Base-by-base conservation (phyloP, 176 grass and related monocot species). In the Cenchrus americanus region DNA sequence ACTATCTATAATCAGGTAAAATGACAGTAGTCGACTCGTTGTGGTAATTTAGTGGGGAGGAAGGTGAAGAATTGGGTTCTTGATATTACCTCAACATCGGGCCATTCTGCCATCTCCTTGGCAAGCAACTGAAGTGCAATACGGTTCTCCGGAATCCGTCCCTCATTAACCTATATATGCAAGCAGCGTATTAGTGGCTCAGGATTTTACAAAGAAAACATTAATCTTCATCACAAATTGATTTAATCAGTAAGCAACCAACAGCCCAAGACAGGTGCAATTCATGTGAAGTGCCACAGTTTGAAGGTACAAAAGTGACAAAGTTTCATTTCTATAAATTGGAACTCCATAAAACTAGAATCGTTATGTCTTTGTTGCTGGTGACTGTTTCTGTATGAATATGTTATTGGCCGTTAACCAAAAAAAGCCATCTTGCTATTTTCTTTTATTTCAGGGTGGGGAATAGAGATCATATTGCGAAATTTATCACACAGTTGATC, bases 61-160 rank as follows among this genome's bases (percentile, higher is more conserved):
- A 75, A 83, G 42, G 43, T 34, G 27, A 90, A 76, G 19, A 75
- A 66, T 8, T 40, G 51, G 47, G 80, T 37, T 74, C 5, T 67
- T n/a, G 70, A 1, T 62, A 21, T 83, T 91, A 99, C 93, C 91
- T 99, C 93, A 73, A 94, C 15, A 68, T 99, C 86, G 1, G 93
- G 93, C 93, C 96, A 99, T 78, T 99, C 91, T 75, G 86, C 49
- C 89, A 96, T 93, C 89, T 94, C 93, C 78, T 94, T 99, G 49
- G 93, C 86, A 88, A 99, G 93, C 78, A 99, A 88, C 60, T 42
- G 75, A 74, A 99, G 83, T 66, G 86, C 87, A 81, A 85, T 74
- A 80, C 88, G 86, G 49, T 99, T 94, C 81, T 96, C 82, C 84
- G 93, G 96, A 84, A 99, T 84, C 77, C 61, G 86, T 55, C 91